Conservation (phyloP, 495 filamentous ascomycete genomes). For the Lineolata rhizophorae region DNA sequence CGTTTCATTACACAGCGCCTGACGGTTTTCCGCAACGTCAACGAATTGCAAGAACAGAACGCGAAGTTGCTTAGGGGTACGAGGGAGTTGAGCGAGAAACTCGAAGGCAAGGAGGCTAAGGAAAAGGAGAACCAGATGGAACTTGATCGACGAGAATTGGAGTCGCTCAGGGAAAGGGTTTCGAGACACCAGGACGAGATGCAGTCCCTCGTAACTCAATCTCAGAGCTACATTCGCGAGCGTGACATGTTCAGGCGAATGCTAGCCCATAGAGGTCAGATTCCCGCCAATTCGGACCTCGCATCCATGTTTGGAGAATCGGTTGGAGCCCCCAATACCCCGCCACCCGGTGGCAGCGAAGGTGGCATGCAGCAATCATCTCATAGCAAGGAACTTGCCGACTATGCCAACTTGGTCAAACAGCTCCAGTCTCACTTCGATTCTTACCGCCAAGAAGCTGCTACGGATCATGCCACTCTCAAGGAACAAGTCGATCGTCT, state of each 20-base stretch:
- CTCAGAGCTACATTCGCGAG: conserved; percentile 84
- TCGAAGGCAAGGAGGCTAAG: conserved; percentile 75
- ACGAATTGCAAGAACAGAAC: conserved; percentile 78
- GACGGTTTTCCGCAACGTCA: conserved; percentile 60
- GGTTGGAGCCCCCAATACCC: conserved; percentile 21
- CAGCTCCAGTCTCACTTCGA: conserved; percentile 85
- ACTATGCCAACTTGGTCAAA: conserved; percentile 47
- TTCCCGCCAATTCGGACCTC: conserved; percentile 34
- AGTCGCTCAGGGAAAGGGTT: conserved; percentile 39
- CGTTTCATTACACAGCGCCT: conserved; percentile 70
- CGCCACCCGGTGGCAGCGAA: conserved; percentile 15
- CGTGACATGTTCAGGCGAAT: conserved; percentile 93
- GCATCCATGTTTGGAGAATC: conserved; percentile 45
- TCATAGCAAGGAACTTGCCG: conserved; percentile 25
- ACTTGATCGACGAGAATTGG: conserved; percentile 49
- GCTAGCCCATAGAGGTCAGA: conserved; percentile 52
- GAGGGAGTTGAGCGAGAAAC: conserved; percentile 61
- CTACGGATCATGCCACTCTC: conserved; percentile 52
- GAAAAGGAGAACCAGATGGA: conserved; percentile 44
- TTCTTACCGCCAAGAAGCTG: conserved; percentile 63
- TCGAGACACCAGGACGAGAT: conserved; percentile 50
- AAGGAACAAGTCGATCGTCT: conserved; percentile 73
- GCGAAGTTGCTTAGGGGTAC: conserved; percentile 58
- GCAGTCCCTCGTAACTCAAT: conserved; percentile 49
- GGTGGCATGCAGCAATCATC: conserved; percentile 23